These are phyloP conservation scores for Nitzschia sp. DNA, from an alignment of 108 stramenopile species.

Conservation along the genomic window DNA sequence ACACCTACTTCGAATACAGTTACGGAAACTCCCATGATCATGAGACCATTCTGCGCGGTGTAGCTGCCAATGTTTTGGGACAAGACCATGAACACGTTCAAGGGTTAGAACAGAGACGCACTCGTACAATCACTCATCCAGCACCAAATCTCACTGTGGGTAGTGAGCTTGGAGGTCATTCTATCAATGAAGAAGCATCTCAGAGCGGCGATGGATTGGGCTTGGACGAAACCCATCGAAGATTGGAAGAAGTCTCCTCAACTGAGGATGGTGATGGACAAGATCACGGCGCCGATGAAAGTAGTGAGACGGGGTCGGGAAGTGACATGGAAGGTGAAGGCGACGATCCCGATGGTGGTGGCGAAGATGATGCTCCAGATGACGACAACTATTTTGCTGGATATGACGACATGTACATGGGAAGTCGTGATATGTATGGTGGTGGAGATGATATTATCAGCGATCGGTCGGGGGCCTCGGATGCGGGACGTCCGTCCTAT, in stretches of 20 bases:
- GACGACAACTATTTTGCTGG: conserved; percentile 27
- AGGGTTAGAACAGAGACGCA: conserved; percentile 52
- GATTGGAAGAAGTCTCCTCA: conserved; percentile 20
- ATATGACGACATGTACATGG: conserved; percentile 36
- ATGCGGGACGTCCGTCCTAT: background rate
- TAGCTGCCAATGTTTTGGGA: conserved; percentile 60
- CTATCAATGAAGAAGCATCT: background rate
- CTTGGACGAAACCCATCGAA: conserved; percentile 22
- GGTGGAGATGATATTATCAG: background rate
- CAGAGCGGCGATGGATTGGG: conserved; percentile 24
- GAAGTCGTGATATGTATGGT: background rate
- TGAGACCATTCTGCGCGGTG: conserved; percentile 48
- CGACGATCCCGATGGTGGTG: background rate
- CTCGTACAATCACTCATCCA: conserved; percentile 15
- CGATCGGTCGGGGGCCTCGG: background rate
- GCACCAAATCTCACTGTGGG: background rate
- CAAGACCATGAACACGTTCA: conserved; percentile 53
- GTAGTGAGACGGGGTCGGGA: background rate
- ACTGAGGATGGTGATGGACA: conserved; percentile 11
- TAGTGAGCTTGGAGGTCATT: conserved; percentile 8
- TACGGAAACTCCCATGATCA: conserved; percentile 39
- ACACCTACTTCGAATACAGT: conserved; percentile 71
- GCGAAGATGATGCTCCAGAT: conserved; percentile 7
- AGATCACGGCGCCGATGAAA: background rate
- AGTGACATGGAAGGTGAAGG: background rate